Conservation (phyloP, 257 asterid genomes). For the Primulina huaijiensis region DNA sequence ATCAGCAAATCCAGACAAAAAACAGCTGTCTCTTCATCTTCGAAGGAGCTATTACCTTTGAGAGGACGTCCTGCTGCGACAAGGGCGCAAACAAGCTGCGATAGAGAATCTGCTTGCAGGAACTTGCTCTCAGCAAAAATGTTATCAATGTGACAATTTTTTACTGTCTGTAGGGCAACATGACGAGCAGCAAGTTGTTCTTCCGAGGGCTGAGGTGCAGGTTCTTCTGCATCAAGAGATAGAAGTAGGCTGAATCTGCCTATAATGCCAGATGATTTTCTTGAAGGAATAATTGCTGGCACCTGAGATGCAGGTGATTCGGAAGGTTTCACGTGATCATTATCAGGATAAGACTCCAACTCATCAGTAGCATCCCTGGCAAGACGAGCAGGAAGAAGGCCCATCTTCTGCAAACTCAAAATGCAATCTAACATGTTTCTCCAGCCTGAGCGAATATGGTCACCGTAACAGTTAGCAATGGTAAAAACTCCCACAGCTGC, state of each 20-base stretch:
- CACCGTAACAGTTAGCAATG: conserved; percentile 77
- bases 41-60: conserved; percentile 49
- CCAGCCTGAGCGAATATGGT: conserved; percentile 83
- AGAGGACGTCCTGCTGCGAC: conserved; percentile 56
- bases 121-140: conserved; percentile 90
- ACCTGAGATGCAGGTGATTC: conserved; percentile 39
- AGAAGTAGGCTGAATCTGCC: conserved; percentile 79
- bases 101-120: conserved; percentile 78
- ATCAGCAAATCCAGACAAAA: conserved; percentile 84
- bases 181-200: conserved; percentile 82
- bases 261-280: conserved; percentile 80
- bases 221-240: conserved; percentile 80
- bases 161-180: conserved; percentile 66
- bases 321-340: conserved; percentile 37
- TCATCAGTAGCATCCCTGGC: conserved; percentile 80
- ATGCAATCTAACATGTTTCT: conserved; percentile 87
- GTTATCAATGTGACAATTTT: conserved; percentile 72
- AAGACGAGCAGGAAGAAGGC: conserved; percentile 87
- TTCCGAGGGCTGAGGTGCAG: conserved; percentile 70
- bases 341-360: conserved; percentile 50
- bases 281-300: conserved; percentile 43
- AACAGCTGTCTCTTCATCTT: conserved; percentile 70
- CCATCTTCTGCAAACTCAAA: conserved; percentile 73
- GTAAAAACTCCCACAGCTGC: conserved; percentile 81
- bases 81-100: conserved; percentile 80